Conservation (phyloP, 495 filamentous ascomycete genomes). For the Tuber aestivum region DNA sequence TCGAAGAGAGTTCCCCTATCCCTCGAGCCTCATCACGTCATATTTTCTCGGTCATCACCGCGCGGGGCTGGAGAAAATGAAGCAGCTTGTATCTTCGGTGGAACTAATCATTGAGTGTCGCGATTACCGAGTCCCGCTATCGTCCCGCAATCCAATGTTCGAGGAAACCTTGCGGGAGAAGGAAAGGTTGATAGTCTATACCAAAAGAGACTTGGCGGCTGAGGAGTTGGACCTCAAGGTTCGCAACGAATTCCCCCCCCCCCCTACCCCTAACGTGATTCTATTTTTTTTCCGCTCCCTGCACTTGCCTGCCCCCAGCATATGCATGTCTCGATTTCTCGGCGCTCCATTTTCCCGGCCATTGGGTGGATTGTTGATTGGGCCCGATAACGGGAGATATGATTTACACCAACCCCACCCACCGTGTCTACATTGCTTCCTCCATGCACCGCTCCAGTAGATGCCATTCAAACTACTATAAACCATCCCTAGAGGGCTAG, state of each 20-base stretch:
- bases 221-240: conserved; percentile 31
- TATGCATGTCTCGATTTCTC: neutral
- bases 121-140: conserved; percentile 83
- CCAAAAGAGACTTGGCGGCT: conserved; percentile 70
- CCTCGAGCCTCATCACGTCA: conserved; percentile 71
- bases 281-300: neutral
- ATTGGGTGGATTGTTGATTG: neutral
- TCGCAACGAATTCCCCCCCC: conserved; percentile 17
- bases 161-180: conserved; percentile 64
- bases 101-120: conserved; percentile 92
- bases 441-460: neutral
- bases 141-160: conserved; percentile 85
- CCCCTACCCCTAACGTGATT: neutral
- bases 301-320: neutral
- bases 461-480: neutral
- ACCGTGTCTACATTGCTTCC: neutral
- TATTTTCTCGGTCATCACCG: conserved; percentile 97
- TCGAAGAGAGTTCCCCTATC: conserved; percentile 60
- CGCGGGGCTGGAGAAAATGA: conserved; percentile 78
- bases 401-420: neutral
- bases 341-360: neutral
- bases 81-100: conserved; percentile 68
- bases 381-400: neutral
- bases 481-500: neutral
- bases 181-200: conserved; percentile 79